Percentiles rank a stretch among this genome's conserved stretches.
phyloP scores from a whole-genome alignment of 495 filamentous ascomycete genomes.

The Tetracladium marchalianum region DNA sequence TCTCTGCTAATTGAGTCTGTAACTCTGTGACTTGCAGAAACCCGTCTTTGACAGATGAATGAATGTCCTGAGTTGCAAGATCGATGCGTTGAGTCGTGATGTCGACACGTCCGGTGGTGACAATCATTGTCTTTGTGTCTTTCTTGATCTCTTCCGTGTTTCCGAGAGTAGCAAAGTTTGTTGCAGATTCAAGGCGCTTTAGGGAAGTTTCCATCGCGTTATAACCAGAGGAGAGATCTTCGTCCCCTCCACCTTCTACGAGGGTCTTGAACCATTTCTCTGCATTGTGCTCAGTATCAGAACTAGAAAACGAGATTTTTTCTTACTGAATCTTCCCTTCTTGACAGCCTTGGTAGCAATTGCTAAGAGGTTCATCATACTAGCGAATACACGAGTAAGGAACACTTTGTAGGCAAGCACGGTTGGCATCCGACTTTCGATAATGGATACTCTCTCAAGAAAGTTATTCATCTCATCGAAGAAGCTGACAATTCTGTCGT shows the following conservation, averaged over 20 bases:
- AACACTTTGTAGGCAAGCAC: constrained; percentile 15
- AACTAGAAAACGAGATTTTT: too few relatives aligned
- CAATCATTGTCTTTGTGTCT: constrained; percentile 1
- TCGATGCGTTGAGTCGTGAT: too few relatives aligned
- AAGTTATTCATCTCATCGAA: constrained; percentile 19
- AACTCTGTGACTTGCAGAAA: constrained; percentile 2
- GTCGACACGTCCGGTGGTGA: too few relatives aligned
- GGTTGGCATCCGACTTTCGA: constrained; percentile 15
- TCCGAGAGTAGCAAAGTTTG: constrained; percentile 15
- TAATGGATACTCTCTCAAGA: constrained; percentile 19
- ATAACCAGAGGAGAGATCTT: constrained; percentile 12
- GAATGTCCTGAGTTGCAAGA: too few relatives aligned
- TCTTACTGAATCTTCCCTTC: constrained; percentile 15
- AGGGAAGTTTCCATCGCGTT: constrained; percentile 15
- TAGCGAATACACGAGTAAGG: constrained; percentile 19
- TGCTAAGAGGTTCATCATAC: constrained; percentile 16
- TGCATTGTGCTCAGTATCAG: too few relatives aligned
- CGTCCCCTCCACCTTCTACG: constrained; percentile 10
- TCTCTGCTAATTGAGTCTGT: constrained; percentile 7
- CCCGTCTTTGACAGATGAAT: too few relatives aligned
- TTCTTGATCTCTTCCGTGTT: constrained; percentile 15
- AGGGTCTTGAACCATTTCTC: too few relatives aligned
- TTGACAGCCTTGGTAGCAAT: constrained; percentile 20
- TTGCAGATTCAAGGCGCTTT: constrained; percentile 12
- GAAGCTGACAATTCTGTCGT: constrained; percentile 20